These are phyloP conservation scores for Tilletia caries DNA, from an alignment of 1,284 basidiomycete species.

Conservation along the genomic window DNA sequence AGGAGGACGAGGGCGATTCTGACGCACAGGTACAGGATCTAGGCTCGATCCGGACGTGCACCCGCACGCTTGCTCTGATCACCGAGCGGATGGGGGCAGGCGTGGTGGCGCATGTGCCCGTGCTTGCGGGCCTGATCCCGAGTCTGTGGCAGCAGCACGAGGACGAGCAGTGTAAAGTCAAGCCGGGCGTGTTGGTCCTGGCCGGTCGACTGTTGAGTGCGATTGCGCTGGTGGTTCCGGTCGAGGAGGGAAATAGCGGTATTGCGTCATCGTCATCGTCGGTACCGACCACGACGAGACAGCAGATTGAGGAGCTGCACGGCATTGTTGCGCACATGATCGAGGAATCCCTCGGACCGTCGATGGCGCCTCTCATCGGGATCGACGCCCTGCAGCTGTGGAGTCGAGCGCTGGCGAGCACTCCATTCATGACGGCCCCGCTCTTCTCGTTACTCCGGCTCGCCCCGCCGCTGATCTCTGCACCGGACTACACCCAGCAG, in stretches of 20 bases:
- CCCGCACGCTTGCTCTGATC: slow-evolving; percentile 42
- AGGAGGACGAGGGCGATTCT: slow-evolving; percentile 18
- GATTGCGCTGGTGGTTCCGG: slow-evolving; percentile 33
- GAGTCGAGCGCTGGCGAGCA: slow-evolving; percentile 40
- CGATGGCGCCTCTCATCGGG: slow-evolving; percentile 37
- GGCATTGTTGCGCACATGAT: slow-evolving; percentile 43
- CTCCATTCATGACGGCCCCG: slow-evolving; percentile 39
- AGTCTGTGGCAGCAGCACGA: slow-evolving; percentile 42
- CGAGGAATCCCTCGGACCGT: slow-evolving; percentile 32
- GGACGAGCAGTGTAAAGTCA: slow-evolving; percentile 43
- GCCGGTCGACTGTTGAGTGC: slow-evolving; percentile 44
- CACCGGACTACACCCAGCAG: slow-evolving; percentile 47
- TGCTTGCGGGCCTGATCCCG: slow-evolving; percentile 41
- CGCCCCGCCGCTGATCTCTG: slow-evolving; percentile 31
- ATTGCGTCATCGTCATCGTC: slow-evolving; percentile 13
- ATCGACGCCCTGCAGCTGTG: slow-evolving; percentile 50
- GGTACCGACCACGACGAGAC: not conserved
- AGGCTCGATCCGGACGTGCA: slow-evolving; percentile 46
- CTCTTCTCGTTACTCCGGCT: slow-evolving; percentile 39
- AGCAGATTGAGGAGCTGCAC: slow-evolving; percentile 36
- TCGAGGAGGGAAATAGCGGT: slow-evolving; percentile 2
- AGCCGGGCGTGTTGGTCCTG: slow-evolving; percentile 47
- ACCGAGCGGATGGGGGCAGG: slow-evolving; percentile 48
- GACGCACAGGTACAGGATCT: slow-evolving; percentile 46
- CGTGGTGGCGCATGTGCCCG: slow-evolving; percentile 37